phyloP scores from a whole-genome alignment of 257 asterid genomes.

The Misopates orontium region DNA sequence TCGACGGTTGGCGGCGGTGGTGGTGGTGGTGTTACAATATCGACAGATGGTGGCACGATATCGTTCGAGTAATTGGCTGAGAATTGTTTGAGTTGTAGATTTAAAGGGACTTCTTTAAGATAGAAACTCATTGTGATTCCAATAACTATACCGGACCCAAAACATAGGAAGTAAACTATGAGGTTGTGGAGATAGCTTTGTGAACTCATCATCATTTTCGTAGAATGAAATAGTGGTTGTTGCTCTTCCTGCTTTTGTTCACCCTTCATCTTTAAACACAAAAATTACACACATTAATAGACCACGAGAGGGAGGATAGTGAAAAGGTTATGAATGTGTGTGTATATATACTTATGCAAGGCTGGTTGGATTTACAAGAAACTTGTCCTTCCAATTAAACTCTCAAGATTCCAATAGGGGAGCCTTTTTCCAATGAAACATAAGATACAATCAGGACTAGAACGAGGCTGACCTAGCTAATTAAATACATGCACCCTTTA shows the following conservation, averaged over 20 bases:
- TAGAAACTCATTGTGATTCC: conserved; percentile 58
- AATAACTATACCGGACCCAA: conserved; percentile 69
- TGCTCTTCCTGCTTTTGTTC: conserved; percentile 27
- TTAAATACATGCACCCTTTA: neutral
- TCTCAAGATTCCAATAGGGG: neutral
- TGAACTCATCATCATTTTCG: conserved; percentile 29
- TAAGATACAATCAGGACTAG: neutral
- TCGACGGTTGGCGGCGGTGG: neutral
- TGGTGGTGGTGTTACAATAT: conserved; percentile 6
- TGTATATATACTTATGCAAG: neutral
- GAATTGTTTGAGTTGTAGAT: conserved; percentile 32
- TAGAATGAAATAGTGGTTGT: conserved; percentile 20
- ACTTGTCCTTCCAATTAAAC: neutral
- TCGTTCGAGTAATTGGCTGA: conserved; percentile 21
- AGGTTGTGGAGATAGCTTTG: conserved; percentile 45
- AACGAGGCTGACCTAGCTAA: neutral
- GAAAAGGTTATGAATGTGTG: neutral
- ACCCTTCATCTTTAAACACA: conserved; percentile 21
- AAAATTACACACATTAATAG: neutral
- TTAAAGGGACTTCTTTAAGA: conserved; percentile 37
- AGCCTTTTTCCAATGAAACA: neutral
- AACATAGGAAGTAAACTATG: conserved; percentile 50
- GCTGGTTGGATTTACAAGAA: neutral
- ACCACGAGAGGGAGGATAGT: neutral
- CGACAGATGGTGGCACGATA: no score